Evolutionary conservation across 805 yeast genomes (phyloP), one percentile per base, ranked within the genome.

Genomic region (Ogataea trehaloabstinens): DNA sequence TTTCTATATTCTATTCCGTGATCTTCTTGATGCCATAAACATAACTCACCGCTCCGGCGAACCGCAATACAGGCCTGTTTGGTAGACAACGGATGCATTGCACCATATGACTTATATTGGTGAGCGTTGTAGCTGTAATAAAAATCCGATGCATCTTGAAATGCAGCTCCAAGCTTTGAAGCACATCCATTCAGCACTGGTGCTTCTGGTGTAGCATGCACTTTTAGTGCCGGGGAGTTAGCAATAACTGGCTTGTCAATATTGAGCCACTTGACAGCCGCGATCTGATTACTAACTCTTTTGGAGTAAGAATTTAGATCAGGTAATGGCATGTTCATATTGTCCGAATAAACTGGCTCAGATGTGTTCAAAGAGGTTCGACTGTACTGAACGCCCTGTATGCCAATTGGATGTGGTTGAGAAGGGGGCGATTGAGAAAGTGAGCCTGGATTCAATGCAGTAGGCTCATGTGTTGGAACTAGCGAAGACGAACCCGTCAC

Each of bases 41-140:
- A 64, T 28, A 81, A 60, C 39, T 69, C 66, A 1, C 93, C 95
- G 47, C 78, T 76, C 39, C 72, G 68, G 31, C 91, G 68, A 28
- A 85, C 64, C 1, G 78, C 79, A 18, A 85, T 61, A 50, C 88
- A 78, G 2, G 90, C 93, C 41, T 83, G 83, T 46, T 82, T 82
- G 3, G 82, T 70, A 12, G 73, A 58, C 18, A 78, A 61, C 3
- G 95, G 93, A 58, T 85, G 93, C 48, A 77, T 63, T 1, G 80
- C 73, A 5, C 87, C 85, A 39, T 66, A 64, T 0, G 86, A 70
- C 50, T 71, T 74, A 43, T 73, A 73, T 53, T 79, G 87, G 34
- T 68, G 71, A 1, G 82, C 79, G 2, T 74, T 73, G 55, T 84
- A 87, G 6, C 59, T 63, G 58, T 70, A 81, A 24, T 58, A 58